These are phyloP conservation scores for Pythium sukuiense DNA, from an alignment of 352 stramenopile genomes.

Conservation along the genomic window DNA sequence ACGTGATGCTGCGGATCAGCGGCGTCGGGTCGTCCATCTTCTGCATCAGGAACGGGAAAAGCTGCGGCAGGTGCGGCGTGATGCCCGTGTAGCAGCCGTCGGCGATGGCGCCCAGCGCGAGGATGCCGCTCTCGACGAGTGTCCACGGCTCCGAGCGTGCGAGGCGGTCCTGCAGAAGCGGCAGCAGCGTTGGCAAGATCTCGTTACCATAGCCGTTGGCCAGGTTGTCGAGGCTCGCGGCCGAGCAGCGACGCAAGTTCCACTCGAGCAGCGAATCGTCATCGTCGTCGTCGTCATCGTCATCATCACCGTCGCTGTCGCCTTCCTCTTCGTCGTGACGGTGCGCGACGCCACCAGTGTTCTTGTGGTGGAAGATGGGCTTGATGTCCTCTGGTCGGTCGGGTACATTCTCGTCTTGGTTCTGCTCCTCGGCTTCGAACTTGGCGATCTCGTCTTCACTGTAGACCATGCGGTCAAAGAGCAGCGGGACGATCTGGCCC, in stretches of 20 bases:
- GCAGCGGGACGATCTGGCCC: slow-evolving; percentile 88
- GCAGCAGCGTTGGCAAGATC: slow-evolving; percentile 92
- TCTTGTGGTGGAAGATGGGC: slow-evolving; percentile 79
- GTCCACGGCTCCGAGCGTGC: slow-evolving; percentile 90
- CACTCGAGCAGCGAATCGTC: slow-evolving; percentile 95
- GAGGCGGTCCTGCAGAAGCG: slow-evolving; percentile 90
- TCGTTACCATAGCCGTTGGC: slow-evolving; percentile 91
- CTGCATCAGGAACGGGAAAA: slow-evolving; percentile 95
- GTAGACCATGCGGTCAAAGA: slow-evolving; percentile 96
- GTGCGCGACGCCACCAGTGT: slow-evolving; percentile 32
- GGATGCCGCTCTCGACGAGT: slow-evolving; percentile 94
- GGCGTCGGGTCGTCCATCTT: slow-evolving; percentile 89
- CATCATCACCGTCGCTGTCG: slow-evolving; percentile 87
- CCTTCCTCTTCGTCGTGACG: slow-evolving; percentile 35
- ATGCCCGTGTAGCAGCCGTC: slow-evolving; percentile 94
- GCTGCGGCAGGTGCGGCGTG: slow-evolving; percentile 85
- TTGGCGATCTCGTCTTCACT: slow-evolving; percentile 90
- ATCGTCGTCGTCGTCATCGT: slow-evolving; percentile 90
- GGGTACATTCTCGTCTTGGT: slow-evolving; percentile 82
- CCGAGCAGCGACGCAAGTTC: slow-evolving; percentile 94
- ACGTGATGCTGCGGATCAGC: slow-evolving; percentile 93
- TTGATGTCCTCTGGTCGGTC: slow-evolving; percentile 92
- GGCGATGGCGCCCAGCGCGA: slow-evolving; percentile 94
- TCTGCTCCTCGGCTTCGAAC: slow-evolving; percentile 91
- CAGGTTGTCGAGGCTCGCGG: slow-evolving; percentile 94